phyloP scores from a whole-genome alignment of 2,329 filamentous ascomycete genomes.

The Boeremia exigua region DNA sequence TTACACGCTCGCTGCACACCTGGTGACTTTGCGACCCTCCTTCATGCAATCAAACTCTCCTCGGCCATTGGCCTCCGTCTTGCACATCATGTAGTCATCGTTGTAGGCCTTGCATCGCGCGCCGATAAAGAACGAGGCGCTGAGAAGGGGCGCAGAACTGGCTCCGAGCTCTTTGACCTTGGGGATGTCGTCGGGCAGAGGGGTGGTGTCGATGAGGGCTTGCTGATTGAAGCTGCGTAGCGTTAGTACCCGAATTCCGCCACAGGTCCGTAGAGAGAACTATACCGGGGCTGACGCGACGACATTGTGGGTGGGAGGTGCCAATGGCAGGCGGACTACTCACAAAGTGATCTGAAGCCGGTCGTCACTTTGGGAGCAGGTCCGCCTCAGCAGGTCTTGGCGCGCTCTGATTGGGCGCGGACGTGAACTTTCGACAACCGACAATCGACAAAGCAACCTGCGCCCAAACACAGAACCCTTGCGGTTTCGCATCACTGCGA shows the following conservation, averaged over 20 bases:
- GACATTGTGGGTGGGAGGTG: constrained; percentile 61
- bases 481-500: constrained; percentile 14
- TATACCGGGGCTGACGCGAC: constrained; percentile 65
- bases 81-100: constrained; percentile 99
- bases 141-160: constrained; percentile 89
- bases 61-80: constrained; percentile 87
- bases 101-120: constrained; percentile 94
- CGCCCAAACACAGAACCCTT: constrained; percentile 14
- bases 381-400: constrained; percentile 20
- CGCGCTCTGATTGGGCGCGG: constrained; percentile 15
- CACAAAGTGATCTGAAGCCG: constrained; percentile 29
- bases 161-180: constrained; percentile 92
- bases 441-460: constrained; percentile 22
- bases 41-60: constrained; percentile 95
- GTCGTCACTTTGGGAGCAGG: constrained; percentile 21
- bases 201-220: constrained; percentile 92
- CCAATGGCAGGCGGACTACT: constrained; percentile 47
- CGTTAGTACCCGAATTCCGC: constrained; percentile 28
- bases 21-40: constrained; percentile 94
- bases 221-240: constrained; percentile 85
- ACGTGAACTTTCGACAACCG: constrained; percentile 18
- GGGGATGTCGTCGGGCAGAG: constrained; percentile 89
- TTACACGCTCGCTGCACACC: constrained; percentile 95
- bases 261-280: constrained; percentile 11
- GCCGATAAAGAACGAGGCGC: constrained; percentile 95